phyloP scores from a whole-genome alignment of 306 rosid genomes.

The Prunus salicina region DNA sequence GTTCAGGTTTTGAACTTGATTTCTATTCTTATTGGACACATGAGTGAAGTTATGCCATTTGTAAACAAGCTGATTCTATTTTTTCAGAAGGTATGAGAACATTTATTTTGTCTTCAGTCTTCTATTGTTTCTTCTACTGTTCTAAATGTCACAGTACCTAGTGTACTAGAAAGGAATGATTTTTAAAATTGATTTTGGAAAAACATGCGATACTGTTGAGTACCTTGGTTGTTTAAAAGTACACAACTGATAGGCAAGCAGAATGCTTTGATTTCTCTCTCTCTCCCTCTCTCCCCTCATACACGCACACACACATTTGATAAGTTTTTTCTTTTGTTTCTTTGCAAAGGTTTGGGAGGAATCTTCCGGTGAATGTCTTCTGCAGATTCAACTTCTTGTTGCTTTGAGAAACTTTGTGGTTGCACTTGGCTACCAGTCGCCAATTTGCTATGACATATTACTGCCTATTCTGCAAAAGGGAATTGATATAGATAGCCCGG shows the following conservation, averaged over 20 bases:
- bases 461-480: conserved; percentile 84
- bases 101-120: conserved; percentile 10
- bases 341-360: conserved; percentile 84
- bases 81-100: conserved; percentile 70
- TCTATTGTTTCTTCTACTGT: background rate
- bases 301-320: background rate
- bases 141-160: background rate
- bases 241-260: background rate
- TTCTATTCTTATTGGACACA: conserved; percentile 72
- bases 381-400: conserved; percentile 91
- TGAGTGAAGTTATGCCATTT: conserved; percentile 71
- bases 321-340: conserved; percentile 1
- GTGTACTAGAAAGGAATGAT: background rate
- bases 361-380: conserved; percentile 88
- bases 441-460: conserved; percentile 74
- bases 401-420: conserved; percentile 88
- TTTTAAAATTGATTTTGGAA: background rate
- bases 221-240: background rate
- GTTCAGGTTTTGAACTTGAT: conserved; percentile 91
- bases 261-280: background rate
- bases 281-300: background rate
- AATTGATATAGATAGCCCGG: conserved; percentile 85
- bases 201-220: background rate
- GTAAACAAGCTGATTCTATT: conserved; percentile 76
- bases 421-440: conserved; percentile 83